phyloP scores from a whole-genome alignment of 1,139 yeast genomes.

The Arxiozyma telluris region DNA sequence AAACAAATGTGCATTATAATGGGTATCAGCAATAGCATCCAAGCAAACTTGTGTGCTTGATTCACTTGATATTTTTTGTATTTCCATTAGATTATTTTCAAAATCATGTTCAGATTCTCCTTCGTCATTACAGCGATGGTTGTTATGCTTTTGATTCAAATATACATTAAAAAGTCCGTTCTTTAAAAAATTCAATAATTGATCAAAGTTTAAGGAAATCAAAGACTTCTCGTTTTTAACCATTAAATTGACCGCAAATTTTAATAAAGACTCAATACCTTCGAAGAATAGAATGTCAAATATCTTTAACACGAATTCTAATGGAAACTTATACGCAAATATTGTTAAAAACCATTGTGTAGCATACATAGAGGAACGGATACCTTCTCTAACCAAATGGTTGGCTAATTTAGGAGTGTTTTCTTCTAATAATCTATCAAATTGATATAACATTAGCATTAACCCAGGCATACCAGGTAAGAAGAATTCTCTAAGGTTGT shows the following conservation, averaged over 20 bases:
- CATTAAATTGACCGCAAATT: slow-evolving; percentile 82
- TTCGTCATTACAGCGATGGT: background rate
- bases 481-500: slow-evolving; percentile 66
- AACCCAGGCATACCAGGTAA: slow-evolving; percentile 91
- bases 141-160: slow-evolving; percentile 30
- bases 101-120: background rate
- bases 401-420: slow-evolving; percentile 41
- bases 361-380: slow-evolving; percentile 89
- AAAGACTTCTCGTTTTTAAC: slow-evolving; percentile 54
- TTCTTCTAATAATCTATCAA: slow-evolving; percentile 69
- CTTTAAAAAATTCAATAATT: slow-evolving; percentile 64
- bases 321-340: slow-evolving; percentile 82
- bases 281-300: slow-evolving; percentile 87
- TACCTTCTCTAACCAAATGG: slow-evolving; percentile 78
- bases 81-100: background rate
- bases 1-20: slow-evolving; percentile 58
- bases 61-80: background rate
- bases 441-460: slow-evolving; percentile 75
- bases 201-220: slow-evolving; percentile 61
- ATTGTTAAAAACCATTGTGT: slow-evolving; percentile 97
- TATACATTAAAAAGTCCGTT: slow-evolving; percentile 60
- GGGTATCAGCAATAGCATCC: background rate
- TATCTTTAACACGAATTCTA: slow-evolving; percentile 76
- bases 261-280: slow-evolving; percentile 77
- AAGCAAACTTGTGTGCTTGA: slow-evolving; percentile 2